Conservation (phyloP, 108 stramenopile species). For the Asterionellopsis glacialis region DNA sequence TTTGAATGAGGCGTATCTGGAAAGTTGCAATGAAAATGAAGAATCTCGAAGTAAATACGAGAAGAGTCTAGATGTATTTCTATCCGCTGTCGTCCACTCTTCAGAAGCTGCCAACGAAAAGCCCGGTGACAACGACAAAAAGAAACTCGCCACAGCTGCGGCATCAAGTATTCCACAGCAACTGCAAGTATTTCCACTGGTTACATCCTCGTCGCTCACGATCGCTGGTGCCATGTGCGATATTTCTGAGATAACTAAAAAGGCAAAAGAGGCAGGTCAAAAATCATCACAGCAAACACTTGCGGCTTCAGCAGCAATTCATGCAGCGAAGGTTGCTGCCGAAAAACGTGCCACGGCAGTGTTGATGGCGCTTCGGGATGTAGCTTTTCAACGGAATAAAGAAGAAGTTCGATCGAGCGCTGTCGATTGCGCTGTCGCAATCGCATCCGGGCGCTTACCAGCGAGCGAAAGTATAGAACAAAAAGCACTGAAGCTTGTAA, state of each 20-base stretch:
- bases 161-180: conserved; percentile 48
- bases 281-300: conserved; percentile 66
- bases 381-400: conserved; percentile 58
- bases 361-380: conserved; percentile 71
- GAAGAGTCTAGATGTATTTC: conserved; percentile 54
- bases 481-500: conserved; percentile 79
- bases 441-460: conserved; percentile 71
- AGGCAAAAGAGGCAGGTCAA: conserved; percentile 45
- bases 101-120: conserved; percentile 57
- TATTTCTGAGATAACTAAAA: conserved; percentile 73
- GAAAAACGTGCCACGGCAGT: conserved; percentile 82
- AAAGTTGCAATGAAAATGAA: conserved; percentile 23
- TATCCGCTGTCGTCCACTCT: conserved; percentile 54
- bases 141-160: conserved; percentile 48
- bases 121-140: conserved; percentile 54
- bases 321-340: conserved; percentile 77
- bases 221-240: conserved; percentile 72
- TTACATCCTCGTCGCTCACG: conserved; percentile 48
- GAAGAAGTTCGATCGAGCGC: conserved; percentile 39
- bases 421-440: conserved; percentile 60
- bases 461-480: conserved; percentile 67
- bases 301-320: conserved; percentile 61
- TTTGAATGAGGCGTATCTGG: conserved; percentile 63
- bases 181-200: conserved; percentile 37
- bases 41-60: conserved; percentile 42